Evolutionary conservation across 169 alveolate genomes (phyloP).

Genomic region (Plasmodium gaboni): DNA sequence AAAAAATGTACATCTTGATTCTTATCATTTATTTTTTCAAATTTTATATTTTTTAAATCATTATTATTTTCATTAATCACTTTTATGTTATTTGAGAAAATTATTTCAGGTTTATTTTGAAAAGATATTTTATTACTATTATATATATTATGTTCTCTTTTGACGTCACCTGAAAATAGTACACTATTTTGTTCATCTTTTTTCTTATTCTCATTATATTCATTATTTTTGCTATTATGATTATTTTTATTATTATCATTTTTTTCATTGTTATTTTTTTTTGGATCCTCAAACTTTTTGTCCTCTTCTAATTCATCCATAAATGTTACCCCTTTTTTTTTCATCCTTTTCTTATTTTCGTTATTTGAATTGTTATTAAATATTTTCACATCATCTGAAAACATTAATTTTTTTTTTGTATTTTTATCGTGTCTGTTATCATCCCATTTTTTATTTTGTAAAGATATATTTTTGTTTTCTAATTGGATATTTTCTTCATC

Average conservation of each 20-base stretch:
- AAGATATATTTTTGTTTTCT: neutral
- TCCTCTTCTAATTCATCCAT: neutral
- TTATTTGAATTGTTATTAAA: constrained; percentile 6
- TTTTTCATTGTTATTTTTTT: constrained; percentile 13
- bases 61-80: constrained; percentile 9
- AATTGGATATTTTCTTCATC: neutral
- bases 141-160: neutral
- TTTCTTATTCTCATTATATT: neutral
- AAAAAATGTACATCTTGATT: constrained; percentile 11
- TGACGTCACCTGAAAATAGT: constrained; percentile 16
- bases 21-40: constrained; percentile 9
- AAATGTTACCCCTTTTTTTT: constrained; percentile 37
- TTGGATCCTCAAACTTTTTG: neutral
- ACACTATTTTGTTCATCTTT: constrained; percentile 35
- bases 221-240: neutral
- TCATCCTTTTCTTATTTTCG: constrained; percentile 9
- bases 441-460: constrained; percentile 8
- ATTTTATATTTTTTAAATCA: neutral
- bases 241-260: constrained; percentile 6
- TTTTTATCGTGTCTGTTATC: constrained; percentile 11
- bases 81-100: constrained; percentile 8
- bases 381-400: constrained; percentile 38
- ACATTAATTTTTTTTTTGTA: constrained; percentile 50
- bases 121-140: neutral
- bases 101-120: constrained; percentile 17